Evolutionary conservation across 2,329 filamentous ascomycete genomes (phyloP), one percentile per base, ranked within the genome.

Genomic region (Paramyrothecium roridum): DNA sequence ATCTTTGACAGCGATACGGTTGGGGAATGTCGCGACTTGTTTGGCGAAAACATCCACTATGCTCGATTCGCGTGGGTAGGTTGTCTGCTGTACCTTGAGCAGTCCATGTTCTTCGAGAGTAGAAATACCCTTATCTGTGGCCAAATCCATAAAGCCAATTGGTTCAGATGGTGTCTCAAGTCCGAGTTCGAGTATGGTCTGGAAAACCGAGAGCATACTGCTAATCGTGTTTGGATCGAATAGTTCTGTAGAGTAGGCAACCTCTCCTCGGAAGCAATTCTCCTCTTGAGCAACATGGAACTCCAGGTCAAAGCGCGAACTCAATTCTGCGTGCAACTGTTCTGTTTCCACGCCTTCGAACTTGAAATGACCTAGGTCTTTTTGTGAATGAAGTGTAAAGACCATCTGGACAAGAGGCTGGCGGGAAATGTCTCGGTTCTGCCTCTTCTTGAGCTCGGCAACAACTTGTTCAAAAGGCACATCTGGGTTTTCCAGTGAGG

Each of bases 381-480:
- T 17, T 21, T 60, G 58, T 1, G 59, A 55, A 22, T 65, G 61
- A 1, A 65, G 23, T 1, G 60, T 56, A 46, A 66, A 63, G 3
- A 52, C 33, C 2, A 62, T 49, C 47, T 62, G 62, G 3, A 60
- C 59, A 1, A 64, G 8, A 1, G 61, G 57, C 12, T 64, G 50
- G 1, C 56, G 54, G 0, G 61, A 60, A 2, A 60, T 23, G 17
- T 64, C 56, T 46, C 56, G 37, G 2, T 49, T 46, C 6, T 22
- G 48, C 37, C 37, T 16, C 37, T 43, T 43, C 11, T 57, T 30
- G 1, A 65, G 40, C 19, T 34, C 50, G 1, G 59, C 55, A 8
- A 62, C 61, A 12, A 65, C 57, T 1, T 45, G 40, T 37, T 65
- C 63, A 22, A 65, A 66, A 1, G 65, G 60, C 4, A 64, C 58